Base-by-base conservation (phyloP, 1,284 basidiomycete species). In the Cutaneotrichosporon sp. region DNA sequence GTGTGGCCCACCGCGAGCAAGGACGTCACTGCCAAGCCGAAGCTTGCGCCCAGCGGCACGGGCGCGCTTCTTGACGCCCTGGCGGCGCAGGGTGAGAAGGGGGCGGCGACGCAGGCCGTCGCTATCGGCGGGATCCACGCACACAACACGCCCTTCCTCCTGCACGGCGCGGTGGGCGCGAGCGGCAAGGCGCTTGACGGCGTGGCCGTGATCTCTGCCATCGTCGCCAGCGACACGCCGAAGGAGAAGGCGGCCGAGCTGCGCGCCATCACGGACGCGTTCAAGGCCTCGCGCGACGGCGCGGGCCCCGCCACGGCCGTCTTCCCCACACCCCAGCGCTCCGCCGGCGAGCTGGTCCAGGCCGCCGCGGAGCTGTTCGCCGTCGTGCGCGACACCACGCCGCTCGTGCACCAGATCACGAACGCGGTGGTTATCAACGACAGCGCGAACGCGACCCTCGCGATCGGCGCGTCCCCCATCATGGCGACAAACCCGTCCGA, bases 391-490 rank as follows among this genome's bases (percentile, higher is more conserved):
- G 74, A 80, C 29, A 73, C 81, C 18, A 86, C 82, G 16, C 91
- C 92, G 1, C 81, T 95, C 16, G 83, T 94, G 20, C 91, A 95
- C 72, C 91, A 93, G 88, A 92, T 95, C 69, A 95, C 94, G 2
- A 95, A 95, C 72, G 88, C 85, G 56, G 94, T 97, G 34, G 92
- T 93, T 27, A 87, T 89, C 22, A 94, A 88, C 34, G 91, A 95
- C 81, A 92, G 89, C 2, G 93, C 94, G 20, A 98, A 97, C 77
- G 86, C 91, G 2, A 95, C 94, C 0, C 84, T 98, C 10, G 92
- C 93, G 0, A 78, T 97, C 6, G 90, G 91, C 34, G 92, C 88
- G 14, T 93, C 91, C 57, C 95, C 95, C 1, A 95, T 97, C 75
- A 98, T 97, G 94, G 90, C 92, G 6, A 89, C 89, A 31, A 87